These are phyloP conservation scores for Fraxinus baroniana DNA, from an alignment of 305 asterid genomes.

Conservation along the genomic window DNA sequence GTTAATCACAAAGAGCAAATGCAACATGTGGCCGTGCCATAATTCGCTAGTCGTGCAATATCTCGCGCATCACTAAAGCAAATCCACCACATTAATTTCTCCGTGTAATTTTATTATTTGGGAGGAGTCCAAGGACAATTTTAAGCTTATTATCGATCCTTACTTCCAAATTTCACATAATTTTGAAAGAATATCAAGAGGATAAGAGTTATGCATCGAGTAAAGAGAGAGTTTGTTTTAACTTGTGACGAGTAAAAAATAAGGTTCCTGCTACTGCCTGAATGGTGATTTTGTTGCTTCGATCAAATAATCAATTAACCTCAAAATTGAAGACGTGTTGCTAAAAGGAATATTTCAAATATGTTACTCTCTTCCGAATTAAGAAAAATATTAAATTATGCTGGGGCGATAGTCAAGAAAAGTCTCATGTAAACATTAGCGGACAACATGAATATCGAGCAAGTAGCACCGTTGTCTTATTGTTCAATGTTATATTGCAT, in stretches of 20 bases:
- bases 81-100: background rate
- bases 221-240: background rate
- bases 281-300: background rate
- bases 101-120: background rate
- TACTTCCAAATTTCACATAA: background rate
- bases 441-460: background rate
- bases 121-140: background rate
- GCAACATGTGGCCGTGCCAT: background rate
- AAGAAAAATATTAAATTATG: background rate
- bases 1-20: background rate
- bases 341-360: background rate
- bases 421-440: background rate
- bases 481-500: background rate
- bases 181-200: background rate
- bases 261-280: background rate
- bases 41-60: background rate
- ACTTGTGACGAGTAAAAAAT: background rate
- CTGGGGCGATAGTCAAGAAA: background rate
- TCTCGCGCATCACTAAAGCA: background rate
- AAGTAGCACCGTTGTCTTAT: background rate
- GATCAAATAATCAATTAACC: background rate
- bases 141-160: background rate
- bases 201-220: background rate
- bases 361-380: background rate
- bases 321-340: background rate